phyloP scores from a whole-genome alignment of 164 flowering plant genomes.

The Annona cherimola region DNA sequence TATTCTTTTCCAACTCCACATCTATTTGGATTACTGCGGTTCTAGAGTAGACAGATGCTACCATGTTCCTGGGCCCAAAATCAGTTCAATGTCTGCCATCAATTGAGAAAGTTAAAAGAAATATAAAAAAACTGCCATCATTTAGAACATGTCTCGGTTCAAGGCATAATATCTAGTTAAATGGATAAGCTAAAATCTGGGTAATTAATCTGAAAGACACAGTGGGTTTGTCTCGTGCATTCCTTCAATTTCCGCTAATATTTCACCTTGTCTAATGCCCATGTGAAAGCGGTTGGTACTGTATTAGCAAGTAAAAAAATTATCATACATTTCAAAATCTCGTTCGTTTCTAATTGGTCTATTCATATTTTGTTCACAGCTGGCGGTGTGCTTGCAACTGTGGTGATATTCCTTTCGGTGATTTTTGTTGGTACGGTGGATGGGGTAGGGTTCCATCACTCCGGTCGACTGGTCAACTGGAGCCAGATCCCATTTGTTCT shows the following conservation, averaged over 20 bases:
- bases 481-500: slow-evolving; percentile 70
- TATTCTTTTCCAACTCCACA: not conserved
- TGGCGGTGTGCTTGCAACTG: slow-evolving; percentile 77
- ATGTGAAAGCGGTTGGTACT: too few relatives aligned
- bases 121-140: not conserved
- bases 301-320: not conserved
- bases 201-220: too few relatives aligned
- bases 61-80: not conserved
- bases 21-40: not conserved
- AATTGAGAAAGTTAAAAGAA: not conserved
- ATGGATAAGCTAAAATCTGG: too few relatives aligned
- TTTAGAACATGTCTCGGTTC: too few relatives aligned
- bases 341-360: not conserved
- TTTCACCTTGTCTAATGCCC: too few relatives aligned
- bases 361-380: slow-evolving; percentile 42
- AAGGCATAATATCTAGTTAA: too few relatives aligned
- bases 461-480: slow-evolving; percentile 55
- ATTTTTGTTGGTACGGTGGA: slow-evolving; percentile 48
- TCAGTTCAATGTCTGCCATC: not conserved
- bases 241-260: too few relatives aligned
- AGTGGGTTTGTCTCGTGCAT: too few relatives aligned
- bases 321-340: not conserved
- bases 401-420: slow-evolving; percentile 51
- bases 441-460: slow-evolving; percentile 63
- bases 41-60: too few relatives aligned